Percentiles rank a stretch among this genome's conserved stretches.
Conservation (phyloP, 2,329 filamentous ascomycete species). For the Proliferodiscus dingleyae region DNA sequence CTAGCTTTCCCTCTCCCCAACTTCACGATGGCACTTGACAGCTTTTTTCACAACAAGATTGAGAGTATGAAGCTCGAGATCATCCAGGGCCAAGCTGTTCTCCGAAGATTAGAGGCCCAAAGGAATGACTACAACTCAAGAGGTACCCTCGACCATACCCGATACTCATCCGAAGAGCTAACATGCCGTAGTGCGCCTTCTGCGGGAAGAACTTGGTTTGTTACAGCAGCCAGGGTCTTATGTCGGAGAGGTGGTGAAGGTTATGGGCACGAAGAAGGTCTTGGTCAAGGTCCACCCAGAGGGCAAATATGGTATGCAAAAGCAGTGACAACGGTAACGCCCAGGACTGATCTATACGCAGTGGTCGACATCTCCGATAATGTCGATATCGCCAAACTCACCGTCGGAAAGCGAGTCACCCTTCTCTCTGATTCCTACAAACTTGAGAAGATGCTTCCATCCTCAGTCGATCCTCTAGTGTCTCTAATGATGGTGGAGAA, state of each 20-base stretch:
- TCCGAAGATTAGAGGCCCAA: constrained; percentile 93
- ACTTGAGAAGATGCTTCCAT: constrained; percentile 96
- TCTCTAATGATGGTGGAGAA: constrained; percentile 99
- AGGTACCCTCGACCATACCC: constrained; percentile 27
- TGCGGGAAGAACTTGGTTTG: constrained; percentile 91
- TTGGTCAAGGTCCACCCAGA: constrained; percentile 98
- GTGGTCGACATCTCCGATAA: constrained; percentile 94
- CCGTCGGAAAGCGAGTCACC: constrained; percentile 93
- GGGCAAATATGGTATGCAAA: constrained; percentile 88
- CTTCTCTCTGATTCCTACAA: constrained; percentile 97
- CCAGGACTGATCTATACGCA: constrained; percentile 36
- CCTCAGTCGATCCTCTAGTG: constrained; percentile 94
- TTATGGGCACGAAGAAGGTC: constrained; percentile 99
- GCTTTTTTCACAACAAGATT: constrained; percentile 99
- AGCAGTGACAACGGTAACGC: not conserved
- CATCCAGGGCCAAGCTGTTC: constrained; percentile 93
- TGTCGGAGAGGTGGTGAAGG: constrained; percentile 99
- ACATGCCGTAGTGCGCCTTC: constrained; percentile 62
- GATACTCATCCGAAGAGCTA: constrained; percentile 10
- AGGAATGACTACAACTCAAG: constrained; percentile 99
- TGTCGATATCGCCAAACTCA: constrained; percentile 93
- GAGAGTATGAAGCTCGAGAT: constrained; percentile 99
- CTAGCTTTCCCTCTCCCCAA: constrained; percentile 32
- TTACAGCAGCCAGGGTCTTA: constrained; percentile 97
- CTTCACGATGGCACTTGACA: constrained; percentile 98